These are phyloP conservation scores for Carallia pectinifolia DNA, from an alignment of 345 rosid genomes.

Conservation along the genomic window DNA sequence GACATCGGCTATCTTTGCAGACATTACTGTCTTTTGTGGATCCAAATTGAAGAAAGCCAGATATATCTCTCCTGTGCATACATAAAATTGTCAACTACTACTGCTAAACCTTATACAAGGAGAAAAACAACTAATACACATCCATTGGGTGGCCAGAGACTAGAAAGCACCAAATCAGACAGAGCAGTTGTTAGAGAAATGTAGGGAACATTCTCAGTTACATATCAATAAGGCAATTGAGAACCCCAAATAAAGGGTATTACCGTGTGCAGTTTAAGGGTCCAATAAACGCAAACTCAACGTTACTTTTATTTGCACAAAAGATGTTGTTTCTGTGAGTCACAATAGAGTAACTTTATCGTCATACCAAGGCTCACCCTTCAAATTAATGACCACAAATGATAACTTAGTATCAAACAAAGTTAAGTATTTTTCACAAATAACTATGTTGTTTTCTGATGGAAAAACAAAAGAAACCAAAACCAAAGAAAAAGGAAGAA, in stretches of 20 bases:
- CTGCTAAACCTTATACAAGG: neutral
- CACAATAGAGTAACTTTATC: too few relatives aligned
- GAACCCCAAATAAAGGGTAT: neutral
- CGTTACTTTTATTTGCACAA: too few relatives aligned
- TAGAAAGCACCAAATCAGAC: neutral
- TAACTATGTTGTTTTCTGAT: too few relatives aligned
- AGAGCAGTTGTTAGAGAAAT: neutral
- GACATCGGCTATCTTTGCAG: slow-evolving; percentile 57
- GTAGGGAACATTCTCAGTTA: neutral
- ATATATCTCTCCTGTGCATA: slow-evolving; percentile 24
- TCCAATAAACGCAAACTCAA: too few relatives aligned
- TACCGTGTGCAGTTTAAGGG: too few relatives aligned
- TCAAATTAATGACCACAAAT: too few relatives aligned
- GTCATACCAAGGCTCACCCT: too few relatives aligned
- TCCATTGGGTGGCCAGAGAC: neutral
- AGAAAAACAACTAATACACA: neutral
- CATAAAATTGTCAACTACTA: neutral
- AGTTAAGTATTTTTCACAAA: too few relatives aligned
- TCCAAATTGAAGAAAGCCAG: slow-evolving; percentile 33
- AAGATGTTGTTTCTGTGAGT: too few relatives aligned
- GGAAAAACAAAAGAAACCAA: too few relatives aligned
- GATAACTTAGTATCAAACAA: too few relatives aligned
- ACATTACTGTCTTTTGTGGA: slow-evolving; percentile 30
- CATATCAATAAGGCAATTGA: neutral
- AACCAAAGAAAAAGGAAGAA: too few relatives aligned